Evolutionary conservation across 192 early-diverging fungal genomes (phyloP), one percentile per base, ranked within the genome.

Genomic region (Coemansia sp.): DNA sequence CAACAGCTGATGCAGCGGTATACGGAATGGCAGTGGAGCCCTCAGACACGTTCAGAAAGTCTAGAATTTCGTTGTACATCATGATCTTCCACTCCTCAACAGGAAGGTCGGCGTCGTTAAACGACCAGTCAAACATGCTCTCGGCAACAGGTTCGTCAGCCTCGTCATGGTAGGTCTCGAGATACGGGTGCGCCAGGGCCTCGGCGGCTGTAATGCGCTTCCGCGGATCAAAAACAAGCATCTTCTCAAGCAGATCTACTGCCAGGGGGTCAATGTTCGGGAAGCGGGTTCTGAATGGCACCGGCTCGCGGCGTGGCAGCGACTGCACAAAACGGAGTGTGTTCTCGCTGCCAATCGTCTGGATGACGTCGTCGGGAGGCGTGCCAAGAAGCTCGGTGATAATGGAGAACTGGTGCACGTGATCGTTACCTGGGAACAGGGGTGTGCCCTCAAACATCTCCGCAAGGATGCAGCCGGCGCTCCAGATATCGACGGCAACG

Each of bases 381-480:
- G 92, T 95, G 41, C 95, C 95, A 37, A 97, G 87, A 32, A 97
- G 79, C 72, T 94, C 90, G 36, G 94, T 94, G 64, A 97, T 95
- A 66, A 94, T 94, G 1, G 95, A 94, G 74, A 97, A 97, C 85
- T 97, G 95, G 85, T 97, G 84, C 8, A 97, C 94, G 66, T 97
- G 76, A 69, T 98, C 95, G 73, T 93, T 94, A 55, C 95, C 95
- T 6, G 95, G 95, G 80, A 98, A 98, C 61, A 98, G 76, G 42
- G 95, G 94, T 68, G 90, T 95, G 67, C 92, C 94, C 77, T 94
- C 93, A n/a, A 98, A 78, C 94, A 98, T 95, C 81, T 98, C 95
- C 60, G 91, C 93, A 66, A 97, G 91, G 64, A 97, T 97, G 78
- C 95, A 97, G 39, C 95, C 95, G 3, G 90, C 84, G 84, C 92